Percentiles rank a stretch among this genome's conserved stretches.
Conservation (phyloP, 176 grass and related monocot genomes). For the Zea mays region Zm-B73-REFERENCE-NAM-5.0 NC_050098.1:139725501-139726000, state of each 20-base stretch:
- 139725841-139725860: background rate
- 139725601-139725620: too few species aligned
- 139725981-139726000: background rate
- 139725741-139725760: background rate
- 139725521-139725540: too few species aligned
- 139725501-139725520: too few species aligned
- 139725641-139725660: too few species aligned
- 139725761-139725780: background rate
- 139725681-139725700: background rate
- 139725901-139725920: background rate
- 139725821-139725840: background rate
- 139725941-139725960: background rate
- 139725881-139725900: background rate
- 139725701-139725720: background rate
- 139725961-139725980: background rate
- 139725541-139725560: too few species aligned
- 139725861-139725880: background rate
- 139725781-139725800: too few species aligned
- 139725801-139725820: background rate
- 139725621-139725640: too few species aligned
- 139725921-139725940: background rate
- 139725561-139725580: too few species aligned
- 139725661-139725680: too few species aligned
- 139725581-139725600: too few species aligned
- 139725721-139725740: background rate